Evolutionary conservation across 495 filamentous ascomycete species (phyloP).

Genomic region (Viridothelium virens): DNA sequence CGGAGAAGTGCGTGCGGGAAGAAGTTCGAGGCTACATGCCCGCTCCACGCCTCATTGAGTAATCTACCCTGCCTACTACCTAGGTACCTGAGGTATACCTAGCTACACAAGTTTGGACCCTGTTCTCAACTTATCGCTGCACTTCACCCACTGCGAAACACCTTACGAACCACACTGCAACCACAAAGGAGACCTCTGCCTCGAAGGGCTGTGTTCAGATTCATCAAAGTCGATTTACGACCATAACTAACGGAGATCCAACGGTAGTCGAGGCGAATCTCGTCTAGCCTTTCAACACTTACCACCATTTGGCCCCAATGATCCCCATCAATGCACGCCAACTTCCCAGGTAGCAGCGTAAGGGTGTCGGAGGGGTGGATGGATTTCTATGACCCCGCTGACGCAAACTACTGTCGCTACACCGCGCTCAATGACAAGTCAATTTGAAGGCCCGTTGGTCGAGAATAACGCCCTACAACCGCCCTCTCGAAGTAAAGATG

Average conservation of each 20-base stretch:
- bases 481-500: conserved; percentile 34
- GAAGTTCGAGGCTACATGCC: neutral
- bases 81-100: neutral
- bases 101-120: neutral
- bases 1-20: too few relatives aligned
- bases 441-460: conserved; percentile 24
- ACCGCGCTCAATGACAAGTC: conserved; percentile 27
- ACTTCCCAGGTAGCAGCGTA: neutral
- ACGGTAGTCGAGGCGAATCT: neutral
- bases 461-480: conserved; percentile 27
- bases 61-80: neutral
- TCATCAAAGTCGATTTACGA: neutral
- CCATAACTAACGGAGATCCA: neutral
- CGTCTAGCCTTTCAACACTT: neutral
- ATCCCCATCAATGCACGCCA: neutral
- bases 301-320: neutral
- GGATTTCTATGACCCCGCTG: conserved; percentile 20
- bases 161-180: too few relatives aligned
- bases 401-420: conserved; percentile 12
- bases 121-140: neutral
- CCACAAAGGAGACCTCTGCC: neutral
- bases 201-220: neutral
- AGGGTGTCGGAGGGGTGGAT: conserved; percentile 8
- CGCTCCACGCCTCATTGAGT: neutral
- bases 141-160: neutral